These are phyloP conservation scores for Yamadazyma sp. DNA, from an alignment of 1,139 yeast species.

Conservation along the genomic window DNA sequence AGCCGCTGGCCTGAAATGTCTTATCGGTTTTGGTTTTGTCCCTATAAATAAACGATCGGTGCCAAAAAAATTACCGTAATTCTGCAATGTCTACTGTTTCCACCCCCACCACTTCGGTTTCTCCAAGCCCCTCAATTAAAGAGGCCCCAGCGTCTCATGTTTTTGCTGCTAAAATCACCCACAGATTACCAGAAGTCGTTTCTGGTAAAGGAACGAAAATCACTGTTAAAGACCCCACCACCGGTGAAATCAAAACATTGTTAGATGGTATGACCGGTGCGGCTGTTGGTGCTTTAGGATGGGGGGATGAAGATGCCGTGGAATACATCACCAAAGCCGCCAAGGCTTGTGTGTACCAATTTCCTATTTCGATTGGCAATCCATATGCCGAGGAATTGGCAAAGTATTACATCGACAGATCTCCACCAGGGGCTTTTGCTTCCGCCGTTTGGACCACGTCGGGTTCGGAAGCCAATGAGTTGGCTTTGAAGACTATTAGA, in stretches of 20 bases:
- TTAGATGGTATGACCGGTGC: constrained; percentile 66
- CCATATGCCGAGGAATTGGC: constrained; percentile 51
- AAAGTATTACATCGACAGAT: constrained; percentile 49
- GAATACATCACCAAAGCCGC: constrained; percentile 52
- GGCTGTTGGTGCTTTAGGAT: constrained; percentile 63
- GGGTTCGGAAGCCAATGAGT: constrained; percentile 63
- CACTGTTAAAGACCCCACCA: constrained; percentile 43
- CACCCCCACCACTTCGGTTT: constrained; percentile 17
- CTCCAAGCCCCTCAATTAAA: constrained; percentile 15
- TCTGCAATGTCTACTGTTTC: constrained; percentile 5
- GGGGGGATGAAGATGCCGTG: constrained; percentile 53
- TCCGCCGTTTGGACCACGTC: constrained; percentile 58
- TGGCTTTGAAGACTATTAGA: constrained; percentile 54
- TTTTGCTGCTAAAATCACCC: constrained; percentile 42
- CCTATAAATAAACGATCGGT: background rate
- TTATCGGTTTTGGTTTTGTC: no score
- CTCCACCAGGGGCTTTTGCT: constrained; percentile 54
- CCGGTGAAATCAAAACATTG: constrained; percentile 38
- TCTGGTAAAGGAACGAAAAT: constrained; percentile 51
- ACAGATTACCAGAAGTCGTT: constrained; percentile 41
- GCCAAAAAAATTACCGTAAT: no score
- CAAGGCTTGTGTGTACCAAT: constrained; percentile 43
- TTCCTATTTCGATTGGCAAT: constrained; percentile 44
- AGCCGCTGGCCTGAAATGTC: no score
- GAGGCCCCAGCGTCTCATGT: constrained; percentile 17